Evolutionary conservation across 2,329 filamentous ascomycete species (phyloP), one percentile per base, ranked within the genome.

Genomic region (Aspergillus pseudotamarii): DNA sequence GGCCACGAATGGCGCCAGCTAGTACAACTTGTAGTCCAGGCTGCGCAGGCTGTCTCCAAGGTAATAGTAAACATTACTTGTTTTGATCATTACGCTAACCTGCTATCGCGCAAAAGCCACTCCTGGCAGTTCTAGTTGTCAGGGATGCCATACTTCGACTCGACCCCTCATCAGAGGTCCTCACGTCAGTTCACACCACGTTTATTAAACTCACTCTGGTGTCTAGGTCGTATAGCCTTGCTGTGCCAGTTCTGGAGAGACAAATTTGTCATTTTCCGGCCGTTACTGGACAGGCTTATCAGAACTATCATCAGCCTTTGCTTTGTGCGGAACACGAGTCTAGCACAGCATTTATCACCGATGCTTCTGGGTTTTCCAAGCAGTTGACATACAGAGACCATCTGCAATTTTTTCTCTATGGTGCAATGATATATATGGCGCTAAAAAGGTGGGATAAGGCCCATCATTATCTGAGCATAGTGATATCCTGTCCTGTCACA

Each of bases 381-480:
- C 77, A 72, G 45, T 62, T 83, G 19, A 74, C 74, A n/a, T 76
- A 77, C 61, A 74, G 72, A 57, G 77, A 79, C 43, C 76, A 80
- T 48, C 79, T 92, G 23, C 86, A 90, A 72, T 93, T 92, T 73
- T 89, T 91, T 68, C 76, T 90, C 6, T 76, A 86, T 45, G 83
- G 86, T 21, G 89, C 85, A n/a, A 82, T 90, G 78, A 83, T 89
- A 48, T 90, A 88, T 73, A 87, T 89, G 71, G 81, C 83, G 2
- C 76, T 83, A 57, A 82, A 85, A 62, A 78, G 87, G 64, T 94
- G 91, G 90, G 73, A 78, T 21, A 85, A 84, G 62, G 89, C 91
- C 0, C 78, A 84, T 19, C 83, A 83, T 43, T 87, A 88, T 34
- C 83, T 93, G 30, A 86, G 88, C 68, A 83, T 86, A 63, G 85